Conservation (phyloP, 208 protist genomes). For the Acanthamoeba triangularis region DNA sequence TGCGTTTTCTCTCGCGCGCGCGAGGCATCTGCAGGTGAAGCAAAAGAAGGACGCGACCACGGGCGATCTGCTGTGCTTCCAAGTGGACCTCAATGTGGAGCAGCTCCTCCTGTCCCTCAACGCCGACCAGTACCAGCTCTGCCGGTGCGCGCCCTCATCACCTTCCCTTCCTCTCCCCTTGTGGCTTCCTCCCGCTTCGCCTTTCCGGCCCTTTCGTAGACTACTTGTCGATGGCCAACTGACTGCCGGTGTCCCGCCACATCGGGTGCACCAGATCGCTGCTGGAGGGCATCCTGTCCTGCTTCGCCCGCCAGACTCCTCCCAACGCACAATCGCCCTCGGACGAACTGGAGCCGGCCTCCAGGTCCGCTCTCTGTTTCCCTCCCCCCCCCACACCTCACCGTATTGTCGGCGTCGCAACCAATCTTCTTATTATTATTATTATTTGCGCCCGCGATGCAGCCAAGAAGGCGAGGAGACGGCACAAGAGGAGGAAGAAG, state of each 20-base stretch:
- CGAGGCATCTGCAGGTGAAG: neutral
- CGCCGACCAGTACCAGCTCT: constrained; percentile 14
- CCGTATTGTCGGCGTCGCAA: too few relatives aligned
- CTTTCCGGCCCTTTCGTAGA: too few relatives aligned
- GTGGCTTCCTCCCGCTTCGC: too few relatives aligned
- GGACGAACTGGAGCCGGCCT: too few relatives aligned
- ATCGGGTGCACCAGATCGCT: neutral
- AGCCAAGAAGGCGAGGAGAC: neutral
- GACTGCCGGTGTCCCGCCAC: neutral
- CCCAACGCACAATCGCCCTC: neutral
- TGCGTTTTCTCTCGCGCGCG: too few relatives aligned
- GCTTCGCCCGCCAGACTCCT: neutral
- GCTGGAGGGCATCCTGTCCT: constrained; percentile 47
- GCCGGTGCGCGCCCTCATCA: neutral
- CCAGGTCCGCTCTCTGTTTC: too few relatives aligned
- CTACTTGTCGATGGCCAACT: too few relatives aligned
- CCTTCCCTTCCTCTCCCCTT: too few relatives aligned
- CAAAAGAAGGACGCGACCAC: constrained; percentile 60
- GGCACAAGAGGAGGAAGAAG: neutral
- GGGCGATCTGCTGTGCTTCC: constrained; percentile 55
- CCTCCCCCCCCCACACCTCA: too few relatives aligned
- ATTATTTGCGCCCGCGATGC: neutral
- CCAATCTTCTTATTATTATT: too few relatives aligned
- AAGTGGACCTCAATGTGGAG: constrained; percentile 44
- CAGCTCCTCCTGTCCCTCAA: constrained; percentile 34